Percentiles rank a stretch among this genome's conserved stretches.
phyloP scores from a whole-genome alignment of 495 filamentous ascomycete species.

The Penicillium tannophilum region DNA sequence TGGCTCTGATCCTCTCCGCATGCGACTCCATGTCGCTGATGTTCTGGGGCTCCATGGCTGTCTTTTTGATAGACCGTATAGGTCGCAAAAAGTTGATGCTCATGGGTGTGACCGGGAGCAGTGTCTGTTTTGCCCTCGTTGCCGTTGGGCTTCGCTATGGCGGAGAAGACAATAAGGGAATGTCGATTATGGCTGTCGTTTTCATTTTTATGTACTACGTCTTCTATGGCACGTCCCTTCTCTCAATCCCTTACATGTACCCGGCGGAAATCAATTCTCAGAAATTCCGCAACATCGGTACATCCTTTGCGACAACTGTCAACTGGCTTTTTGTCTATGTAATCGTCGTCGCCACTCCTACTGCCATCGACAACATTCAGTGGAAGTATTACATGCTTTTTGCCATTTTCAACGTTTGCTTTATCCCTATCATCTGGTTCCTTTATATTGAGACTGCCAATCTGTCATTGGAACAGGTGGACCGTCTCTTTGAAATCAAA shows the following conservation, averaged over 20 bases:
- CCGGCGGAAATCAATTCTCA: conserved; percentile 37
- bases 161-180: background rate
- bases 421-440: conserved; percentile 31
- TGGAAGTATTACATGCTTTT: conserved; percentile 38
- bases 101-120: background rate
- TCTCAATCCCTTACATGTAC: conserved; percentile 35
- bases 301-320: conserved; percentile 22
- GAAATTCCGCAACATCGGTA: conserved; percentile 28
- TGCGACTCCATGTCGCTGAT: background rate
- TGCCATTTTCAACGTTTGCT: conserved; percentile 32
- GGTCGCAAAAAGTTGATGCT: background rate
- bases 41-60: background rate
- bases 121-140: too few relatives aligned
- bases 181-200: conserved; percentile 18
- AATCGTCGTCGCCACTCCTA: conserved; percentile 39
- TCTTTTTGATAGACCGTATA: background rate
- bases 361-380: conserved; percentile 20
- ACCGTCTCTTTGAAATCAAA: conserved; percentile 26
- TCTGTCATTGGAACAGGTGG: conserved; percentile 36
- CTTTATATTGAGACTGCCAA: conserved; percentile 35
- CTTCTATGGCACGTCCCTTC: conserved; percentile 21
- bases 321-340: conserved; percentile 32
- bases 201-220: conserved; percentile 35
- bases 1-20: background rate
- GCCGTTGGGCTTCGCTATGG: background rate